These are phyloP conservation scores for Scenedesmus sp. DNA, from an alignment of 163 green algal genomes.

Conservation along the genomic window DNA sequence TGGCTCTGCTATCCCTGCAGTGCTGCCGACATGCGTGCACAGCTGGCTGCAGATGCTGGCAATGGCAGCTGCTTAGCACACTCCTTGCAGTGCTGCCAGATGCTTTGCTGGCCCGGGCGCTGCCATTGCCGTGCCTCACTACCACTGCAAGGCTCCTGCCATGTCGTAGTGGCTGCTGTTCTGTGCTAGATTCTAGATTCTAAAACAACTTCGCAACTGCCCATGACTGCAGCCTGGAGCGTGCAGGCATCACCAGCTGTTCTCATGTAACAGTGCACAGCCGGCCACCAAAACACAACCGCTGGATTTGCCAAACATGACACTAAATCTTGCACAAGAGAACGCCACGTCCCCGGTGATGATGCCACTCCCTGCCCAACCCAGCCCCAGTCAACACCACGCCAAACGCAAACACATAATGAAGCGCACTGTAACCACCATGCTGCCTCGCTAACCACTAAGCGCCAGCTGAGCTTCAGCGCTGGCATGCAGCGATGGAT, in stretches of 20 bases:
- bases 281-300: too few relatives aligned
- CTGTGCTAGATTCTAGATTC: too few relatives aligned
- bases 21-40: background rate
- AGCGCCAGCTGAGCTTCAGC: too few relatives aligned
- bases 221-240: background rate
- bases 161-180: too few relatives aligned
- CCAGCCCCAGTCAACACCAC: background rate
- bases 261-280: background rate
- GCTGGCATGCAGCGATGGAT: too few relatives aligned
- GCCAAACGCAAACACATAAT: background rate
- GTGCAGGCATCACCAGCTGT: background rate
- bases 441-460: background rate
- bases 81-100: background rate
- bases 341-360: background rate
- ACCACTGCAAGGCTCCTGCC: too few relatives aligned
- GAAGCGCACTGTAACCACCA: background rate
- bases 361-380: background rate
- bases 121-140: background rate
- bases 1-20: background rate
- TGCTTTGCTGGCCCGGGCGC: background rate
- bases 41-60: background rate
- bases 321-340: too few relatives aligned
- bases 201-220: too few relatives aligned
- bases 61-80: conserved; percentile 1
- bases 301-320: too few relatives aligned